Conservation (phyloP, 371 early-diverging fungal genomes). For the Mortierella sp. region DNA sequence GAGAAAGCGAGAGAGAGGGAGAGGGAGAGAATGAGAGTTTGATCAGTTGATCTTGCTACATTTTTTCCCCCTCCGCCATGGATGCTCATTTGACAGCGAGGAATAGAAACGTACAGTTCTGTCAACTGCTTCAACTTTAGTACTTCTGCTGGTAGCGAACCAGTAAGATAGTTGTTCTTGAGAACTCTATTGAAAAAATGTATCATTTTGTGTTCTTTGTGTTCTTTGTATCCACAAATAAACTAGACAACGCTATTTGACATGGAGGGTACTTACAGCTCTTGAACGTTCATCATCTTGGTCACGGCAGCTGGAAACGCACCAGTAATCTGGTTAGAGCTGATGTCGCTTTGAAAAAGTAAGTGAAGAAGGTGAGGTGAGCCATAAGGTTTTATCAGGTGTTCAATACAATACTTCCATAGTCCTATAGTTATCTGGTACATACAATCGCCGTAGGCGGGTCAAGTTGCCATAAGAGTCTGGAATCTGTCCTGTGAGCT, state of each 20-base stretch:
- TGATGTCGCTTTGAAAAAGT: constrained; percentile 19
- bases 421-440: background rate
- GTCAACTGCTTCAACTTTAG: constrained; percentile 33
- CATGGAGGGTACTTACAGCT: constrained; percentile 22
- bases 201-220: no score
- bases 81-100: no score
- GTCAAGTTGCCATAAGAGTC: constrained; percentile 59
- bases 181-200: constrained; percentile 16
- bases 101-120: constrained; percentile 18
- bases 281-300: constrained; percentile 32
- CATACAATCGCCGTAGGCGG: constrained; percentile 41
- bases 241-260: no score
- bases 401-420: background rate
- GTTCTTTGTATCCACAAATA: background rate
- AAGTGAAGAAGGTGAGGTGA: background rate
- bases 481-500: constrained; percentile 63
- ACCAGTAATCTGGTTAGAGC: constrained; percentile 42
- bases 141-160: constrained; percentile 19
- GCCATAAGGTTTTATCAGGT: background rate
- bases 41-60: background rate
- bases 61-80: background rate
- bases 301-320: constrained; percentile 28
- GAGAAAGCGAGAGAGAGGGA: background rate
- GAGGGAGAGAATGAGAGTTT: no score
- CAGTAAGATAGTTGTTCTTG: constrained; percentile 48